These are phyloP conservation scores for Neurospora sp. DNA, from an alignment of 495 filamentous ascomycete species.

Conservation along the genomic window DNA sequence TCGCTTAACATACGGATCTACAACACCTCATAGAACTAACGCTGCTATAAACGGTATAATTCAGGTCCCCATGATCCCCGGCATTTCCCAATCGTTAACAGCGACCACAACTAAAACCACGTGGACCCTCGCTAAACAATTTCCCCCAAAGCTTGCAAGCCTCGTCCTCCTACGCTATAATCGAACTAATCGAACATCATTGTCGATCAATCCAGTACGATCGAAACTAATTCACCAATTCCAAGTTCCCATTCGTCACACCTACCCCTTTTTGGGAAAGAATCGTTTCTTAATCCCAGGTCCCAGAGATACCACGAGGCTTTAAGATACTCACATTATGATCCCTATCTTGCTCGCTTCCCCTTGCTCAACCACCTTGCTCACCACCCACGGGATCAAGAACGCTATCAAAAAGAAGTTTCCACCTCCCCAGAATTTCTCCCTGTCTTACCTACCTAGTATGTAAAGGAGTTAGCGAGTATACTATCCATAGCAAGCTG, in stretches of 20 bases:
- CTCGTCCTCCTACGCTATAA: neutral
- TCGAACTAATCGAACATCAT: neutral
- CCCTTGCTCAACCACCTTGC: neutral
- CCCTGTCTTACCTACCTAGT: neutral
- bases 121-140: neutral
- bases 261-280: too few relatives aligned
- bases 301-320: too few relatives aligned
- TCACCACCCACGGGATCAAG: neutral
- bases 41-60: neutral
- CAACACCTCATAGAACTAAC: neutral
- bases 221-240: neutral
- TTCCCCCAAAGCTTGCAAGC: neutral
- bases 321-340: too few relatives aligned
- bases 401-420: neutral
- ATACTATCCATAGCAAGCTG: neutral
- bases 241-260: neutral
- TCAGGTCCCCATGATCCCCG: neutral
- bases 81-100: neutral
- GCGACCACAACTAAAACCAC: neutral
- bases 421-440: neutral
- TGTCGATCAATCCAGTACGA: neutral
- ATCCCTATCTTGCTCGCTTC: neutral
- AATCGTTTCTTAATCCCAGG: too few relatives aligned
- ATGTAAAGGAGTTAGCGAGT: neutral
- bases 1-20: conserved; percentile 1